These are phyloP conservation scores for Corrigiola litoralis DNA, from an alignment of 179 eudicot species.

Conservation along the genomic window DNA sequence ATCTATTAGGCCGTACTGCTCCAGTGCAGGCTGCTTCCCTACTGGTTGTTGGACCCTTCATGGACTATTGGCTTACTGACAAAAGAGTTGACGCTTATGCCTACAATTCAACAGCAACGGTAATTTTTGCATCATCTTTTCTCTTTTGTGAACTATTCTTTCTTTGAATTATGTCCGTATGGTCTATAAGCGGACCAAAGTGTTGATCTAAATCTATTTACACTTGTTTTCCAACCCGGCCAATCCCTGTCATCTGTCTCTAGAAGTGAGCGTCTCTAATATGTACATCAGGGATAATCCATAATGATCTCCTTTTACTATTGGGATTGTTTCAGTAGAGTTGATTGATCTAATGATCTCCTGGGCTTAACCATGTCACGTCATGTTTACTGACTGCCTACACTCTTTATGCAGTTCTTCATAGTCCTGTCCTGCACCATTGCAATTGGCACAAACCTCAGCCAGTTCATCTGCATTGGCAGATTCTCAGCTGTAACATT, in stretches of 20 bases:
- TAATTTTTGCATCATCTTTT: conserved; percentile 25
- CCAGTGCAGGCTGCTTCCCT: conserved; percentile 78
- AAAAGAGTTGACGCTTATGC: conserved; percentile 50
- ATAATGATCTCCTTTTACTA: too few species aligned
- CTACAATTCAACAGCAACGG: conserved; percentile 40
- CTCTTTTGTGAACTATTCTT: neutral
- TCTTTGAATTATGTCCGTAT: neutral
- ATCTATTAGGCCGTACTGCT: conserved; percentile 76
- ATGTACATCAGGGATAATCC: too few species aligned
- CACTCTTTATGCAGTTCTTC: conserved; percentile 36
- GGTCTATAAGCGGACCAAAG: neutral
- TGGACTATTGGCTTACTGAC: conserved; percentile 62
- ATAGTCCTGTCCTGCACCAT: conserved; percentile 52
- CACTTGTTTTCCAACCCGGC: neutral
- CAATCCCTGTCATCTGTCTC: too few species aligned
- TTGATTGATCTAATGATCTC: too few species aligned
- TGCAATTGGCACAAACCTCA: conserved; percentile 66
- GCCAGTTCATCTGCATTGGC: conserved; percentile 78
- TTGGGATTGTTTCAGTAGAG: too few species aligned
- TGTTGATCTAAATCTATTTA: neutral
- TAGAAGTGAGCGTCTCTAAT: too few species aligned
- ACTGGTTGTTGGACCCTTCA: conserved; percentile 60
- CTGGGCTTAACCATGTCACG: too few species aligned
- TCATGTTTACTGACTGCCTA: too few species aligned
- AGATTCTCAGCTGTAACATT: conserved; percentile 73